Conservation (phyloP, 139 green algal species). For the Chlamydomonas sp. region DNA sequence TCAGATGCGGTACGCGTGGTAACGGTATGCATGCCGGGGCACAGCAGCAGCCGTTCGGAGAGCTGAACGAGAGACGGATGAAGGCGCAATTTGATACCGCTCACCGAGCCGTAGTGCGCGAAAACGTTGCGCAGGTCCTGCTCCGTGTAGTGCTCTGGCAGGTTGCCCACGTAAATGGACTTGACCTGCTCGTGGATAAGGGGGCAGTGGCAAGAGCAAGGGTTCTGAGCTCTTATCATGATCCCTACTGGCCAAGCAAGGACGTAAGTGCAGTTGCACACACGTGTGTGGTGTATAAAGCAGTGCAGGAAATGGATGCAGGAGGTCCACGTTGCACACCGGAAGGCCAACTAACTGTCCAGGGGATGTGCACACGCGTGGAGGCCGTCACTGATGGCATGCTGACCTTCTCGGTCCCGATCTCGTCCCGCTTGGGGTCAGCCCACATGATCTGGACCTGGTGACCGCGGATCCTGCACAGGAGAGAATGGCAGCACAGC, state of each 20-base stretch:
- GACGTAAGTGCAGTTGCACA: no score
- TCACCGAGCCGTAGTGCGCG: conserved; percentile 73
- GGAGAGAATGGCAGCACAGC: no score
- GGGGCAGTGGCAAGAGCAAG: background rate
- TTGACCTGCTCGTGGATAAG: conserved; percentile 58
- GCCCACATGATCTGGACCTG: conserved; percentile 81
- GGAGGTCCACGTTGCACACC: no score
- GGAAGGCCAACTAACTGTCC: no score
- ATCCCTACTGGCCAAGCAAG: no score
- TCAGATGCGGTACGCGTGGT: no score
- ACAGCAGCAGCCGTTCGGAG: no score
- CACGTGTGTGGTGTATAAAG: no score
- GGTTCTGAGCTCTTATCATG: background rate
- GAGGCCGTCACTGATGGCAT: background rate
- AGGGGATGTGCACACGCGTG: no score
- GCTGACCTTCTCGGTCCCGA: conserved; percentile 38
- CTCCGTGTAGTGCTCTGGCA: conserved; percentile 76
- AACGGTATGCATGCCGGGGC: no score
- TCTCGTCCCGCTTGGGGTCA: conserved; percentile 68
- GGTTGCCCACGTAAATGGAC: conserved; percentile 86
- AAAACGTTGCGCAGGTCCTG: conserved; percentile 77
- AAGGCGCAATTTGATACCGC: conserved; percentile 6
- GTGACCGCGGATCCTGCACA: conserved; percentile 56
- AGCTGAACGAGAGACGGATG: background rate
- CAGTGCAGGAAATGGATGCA: no score